Base-by-base conservation (phyloP, 148 eudicot genomes). In the Chenopodium suecicum region DNA sequence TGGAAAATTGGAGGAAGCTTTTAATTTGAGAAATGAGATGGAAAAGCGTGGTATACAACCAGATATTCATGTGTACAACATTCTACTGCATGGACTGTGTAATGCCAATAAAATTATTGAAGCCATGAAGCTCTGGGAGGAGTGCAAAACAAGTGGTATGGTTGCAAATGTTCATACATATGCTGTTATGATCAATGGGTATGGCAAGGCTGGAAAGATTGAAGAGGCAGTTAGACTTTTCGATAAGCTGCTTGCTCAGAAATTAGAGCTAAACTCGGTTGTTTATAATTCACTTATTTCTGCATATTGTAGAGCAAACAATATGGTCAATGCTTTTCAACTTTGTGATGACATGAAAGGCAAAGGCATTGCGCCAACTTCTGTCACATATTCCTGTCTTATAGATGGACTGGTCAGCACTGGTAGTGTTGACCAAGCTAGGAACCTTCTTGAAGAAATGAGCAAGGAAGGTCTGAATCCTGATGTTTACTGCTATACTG, bases 401-500 rank as follows among this genome's bases (percentile, higher is more conserved):
- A 90, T 93, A 79, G 85, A 93, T 73, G 97, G 97, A 79, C 73
- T 93, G 54, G 84, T 92, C 78, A 86, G 73, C 56, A 72, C 80
- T 34, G 94, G 96, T 62, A 75, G 58, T 62, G 86, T 92, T 25
- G 87, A 88, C 27, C 89, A 89, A 78, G 92, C 97, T 65, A 85
- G 83, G 63, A 9, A 7, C 74, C 84, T 93, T 74, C 72, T 95
- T 58, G 84, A 84, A 67, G 89, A 86, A 86, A 92, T 93, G 96
- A 84, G 81, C 85, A 85, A 82, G 76, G 92, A 91, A 16, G 90
- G 91, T 22, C 71, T 92, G 80, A 80, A 62, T 67, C 96, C 97
- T 54, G 84, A 91, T 76, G 94, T 95, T 34, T 71, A 90, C 80
- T 89, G 93, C 82, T 95, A 90, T 88, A 95, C 94, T 85, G 93